Evolutionary conservation across 495 filamentous ascomycete genomes (phyloP), one percentile per base, ranked within the genome.

Genomic region (Xylaria grammica): DNA sequence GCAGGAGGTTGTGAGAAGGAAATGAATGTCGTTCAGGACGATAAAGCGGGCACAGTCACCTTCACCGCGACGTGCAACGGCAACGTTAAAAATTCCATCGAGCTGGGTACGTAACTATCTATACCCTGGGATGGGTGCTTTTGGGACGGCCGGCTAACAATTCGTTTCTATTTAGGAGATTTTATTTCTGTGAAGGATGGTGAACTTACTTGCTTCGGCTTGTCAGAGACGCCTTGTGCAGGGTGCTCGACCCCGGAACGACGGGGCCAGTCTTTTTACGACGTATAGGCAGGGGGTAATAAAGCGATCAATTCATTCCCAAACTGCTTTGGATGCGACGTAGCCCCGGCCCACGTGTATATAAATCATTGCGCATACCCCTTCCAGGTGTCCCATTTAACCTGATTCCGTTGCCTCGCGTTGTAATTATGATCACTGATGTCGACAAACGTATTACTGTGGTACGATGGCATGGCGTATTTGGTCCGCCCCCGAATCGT

Each of bases 21-120:
- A 1, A 13, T 24, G 45, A 15, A 24, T 4, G 22, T 48, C 26
- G 10, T 4, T 9, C 1, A 7, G 20, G 45, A 48, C 20, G 2
- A 24, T 26, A 15, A 9, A 3, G 13, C 10, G 11, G 20, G 11
- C 17, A 13, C 2, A 48, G 45, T 48, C 15, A 4, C 15, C 22
- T 5, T 48, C 20, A 48, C 45, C 7, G 45, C 22, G 11, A 15
- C 0, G 1, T 48, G 45, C 22, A 4, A 15, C 15, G 20, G 45
- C 22, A 1, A 1, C 11, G 0, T 1, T 13, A 3, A 0, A 24
- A 0, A 48, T 20, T 15, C 2, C 3, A 48, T 48, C 45, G 20
- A 48, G 13, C 22, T 48, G 26, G 45, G 45, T 48, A 48, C 45
- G 45, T 26, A 44, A 44, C n/a, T n/a, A n/a, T n/a, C n/a, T 44